phyloP scores from a whole-genome alignment of 305 asterid genomes.

The Fraxinus latifolia region DNA sequence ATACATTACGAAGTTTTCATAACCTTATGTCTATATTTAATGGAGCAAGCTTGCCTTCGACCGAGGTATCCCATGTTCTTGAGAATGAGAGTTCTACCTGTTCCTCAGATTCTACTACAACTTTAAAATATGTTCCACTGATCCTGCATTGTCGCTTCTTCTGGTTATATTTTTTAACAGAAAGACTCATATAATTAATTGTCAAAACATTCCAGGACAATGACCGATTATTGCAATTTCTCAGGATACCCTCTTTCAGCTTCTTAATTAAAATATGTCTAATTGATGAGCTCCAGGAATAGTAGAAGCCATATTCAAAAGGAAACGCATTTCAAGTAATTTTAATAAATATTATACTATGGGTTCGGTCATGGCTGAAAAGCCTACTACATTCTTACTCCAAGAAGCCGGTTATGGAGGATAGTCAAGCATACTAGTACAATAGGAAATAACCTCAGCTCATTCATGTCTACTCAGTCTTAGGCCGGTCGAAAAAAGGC shows the following conservation, averaged over 20 bases:
- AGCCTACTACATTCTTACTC: background rate
- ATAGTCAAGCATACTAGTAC: background rate
- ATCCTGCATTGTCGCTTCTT: constrained; percentile 32
- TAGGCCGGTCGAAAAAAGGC: background rate
- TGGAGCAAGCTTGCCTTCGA: constrained; percentile 41
- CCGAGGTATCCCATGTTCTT: constrained; percentile 47
- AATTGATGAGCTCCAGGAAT: background rate
- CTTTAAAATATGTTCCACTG: constrained; percentile 35
- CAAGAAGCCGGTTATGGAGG: background rate
- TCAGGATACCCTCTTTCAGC: background rate
- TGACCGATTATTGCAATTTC: background rate
- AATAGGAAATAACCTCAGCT: background rate
- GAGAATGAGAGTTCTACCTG: constrained; percentile 56
- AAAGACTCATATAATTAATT: background rate
- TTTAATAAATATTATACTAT: background rate
- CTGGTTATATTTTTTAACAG: background rate
- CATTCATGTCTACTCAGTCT: background rate
- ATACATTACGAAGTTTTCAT: background rate
- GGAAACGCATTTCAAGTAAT: background rate
- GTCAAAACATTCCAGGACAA: background rate
- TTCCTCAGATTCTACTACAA: constrained; percentile 46
- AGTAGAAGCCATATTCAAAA: background rate
- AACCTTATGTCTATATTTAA: constrained; percentile 54
- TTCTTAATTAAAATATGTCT: background rate
- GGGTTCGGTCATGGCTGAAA: background rate